Conservation (phyloP, 441 rosid species). For the Biscutella auriculata region DNA sequence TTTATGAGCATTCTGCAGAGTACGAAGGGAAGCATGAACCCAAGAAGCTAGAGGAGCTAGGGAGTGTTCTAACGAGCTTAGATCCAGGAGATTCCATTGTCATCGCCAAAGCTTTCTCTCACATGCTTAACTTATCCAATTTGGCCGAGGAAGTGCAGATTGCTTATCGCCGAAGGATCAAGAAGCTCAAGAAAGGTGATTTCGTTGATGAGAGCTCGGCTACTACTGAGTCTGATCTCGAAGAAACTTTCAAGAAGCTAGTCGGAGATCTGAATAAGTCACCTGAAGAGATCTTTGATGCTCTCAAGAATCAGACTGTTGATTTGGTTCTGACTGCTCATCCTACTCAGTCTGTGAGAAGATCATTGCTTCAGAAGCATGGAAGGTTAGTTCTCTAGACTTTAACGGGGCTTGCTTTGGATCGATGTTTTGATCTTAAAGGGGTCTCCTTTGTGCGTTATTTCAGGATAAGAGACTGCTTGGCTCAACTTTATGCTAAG, state of each 20-base stretch:
- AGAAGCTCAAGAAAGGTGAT: conserved; percentile 81
- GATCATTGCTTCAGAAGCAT: conserved; percentile 93
- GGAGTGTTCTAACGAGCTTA: conserved; percentile 61
- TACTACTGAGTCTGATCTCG: conserved; percentile 85
- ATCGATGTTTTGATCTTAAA: not conserved
- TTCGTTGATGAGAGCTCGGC: conserved; percentile 76
- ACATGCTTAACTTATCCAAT: conserved; percentile 94
- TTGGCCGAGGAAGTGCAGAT: conserved; percentile 93
- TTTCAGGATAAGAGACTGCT: conserved; percentile 65
- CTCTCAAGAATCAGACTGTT: conserved; percentile 89
- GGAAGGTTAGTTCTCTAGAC: conserved; percentile 40
- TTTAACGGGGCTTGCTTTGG: not conserved
- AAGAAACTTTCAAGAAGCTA: conserved; percentile 78
- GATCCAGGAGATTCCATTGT: conserved; percentile 96
- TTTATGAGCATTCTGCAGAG: conserved; percentile 83
- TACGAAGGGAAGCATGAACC: conserved; percentile 76
- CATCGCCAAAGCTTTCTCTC: conserved; percentile 68
- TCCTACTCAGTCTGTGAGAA: conserved; percentile 86
- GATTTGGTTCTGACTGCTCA: conserved; percentile 98
- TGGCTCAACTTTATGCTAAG: conserved; percentile 74
- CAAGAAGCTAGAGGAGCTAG: conserved; percentile 77
- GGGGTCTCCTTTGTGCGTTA: not conserved
- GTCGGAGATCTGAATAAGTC: conserved; percentile 67
- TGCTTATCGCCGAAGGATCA: conserved; percentile 66
- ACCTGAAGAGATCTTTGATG: conserved; percentile 83